These are phyloP conservation scores for Apiotrichum siamense DNA, from an alignment of 1,284 basidiomycete genomes.

Conservation along the genomic window DNA sequence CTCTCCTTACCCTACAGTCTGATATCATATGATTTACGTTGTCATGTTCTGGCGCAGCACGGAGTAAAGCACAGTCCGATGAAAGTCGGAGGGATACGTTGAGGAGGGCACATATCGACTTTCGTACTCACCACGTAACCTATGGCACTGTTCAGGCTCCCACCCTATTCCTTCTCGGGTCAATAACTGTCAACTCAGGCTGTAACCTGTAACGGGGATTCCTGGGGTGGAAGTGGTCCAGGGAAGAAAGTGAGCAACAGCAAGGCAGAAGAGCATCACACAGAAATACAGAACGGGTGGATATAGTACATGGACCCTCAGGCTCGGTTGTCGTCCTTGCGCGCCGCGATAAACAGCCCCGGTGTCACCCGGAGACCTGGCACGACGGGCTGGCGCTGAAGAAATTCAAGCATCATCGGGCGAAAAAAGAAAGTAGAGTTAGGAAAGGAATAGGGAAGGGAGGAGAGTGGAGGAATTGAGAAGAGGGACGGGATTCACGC, in stretches of 20 bases:
- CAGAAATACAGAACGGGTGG: neutral
- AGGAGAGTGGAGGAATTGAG: conserved; percentile 1
- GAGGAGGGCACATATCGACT: neutral
- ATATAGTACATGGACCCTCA: conserved; percentile 29
- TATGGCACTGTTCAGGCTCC: too few relatives aligned
- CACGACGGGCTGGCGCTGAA: conserved; percentile 42
- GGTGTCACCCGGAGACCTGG: conserved; percentile 38
- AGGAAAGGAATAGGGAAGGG: neutral
- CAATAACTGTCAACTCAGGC: too few relatives aligned
- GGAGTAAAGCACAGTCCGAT: neutral
- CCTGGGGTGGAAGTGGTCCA: too few relatives aligned
- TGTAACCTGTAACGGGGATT: too few relatives aligned
- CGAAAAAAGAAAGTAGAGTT: neutral
- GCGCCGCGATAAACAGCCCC: conserved; percentile 28
- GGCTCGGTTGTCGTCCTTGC: conserved; percentile 39
- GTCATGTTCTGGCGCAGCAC: neutral
- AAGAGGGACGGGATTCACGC: neutral
- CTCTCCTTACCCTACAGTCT: neutral
- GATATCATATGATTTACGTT: neutral
- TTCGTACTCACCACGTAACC: too few relatives aligned
- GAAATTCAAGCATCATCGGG: conserved; percentile 47
- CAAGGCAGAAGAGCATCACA: conserved; percentile 1
- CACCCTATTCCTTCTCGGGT: too few relatives aligned
- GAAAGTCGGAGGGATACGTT: too few relatives aligned
- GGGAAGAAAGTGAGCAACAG: neutral